phyloP scores from a whole-genome alignment of 2,329 filamentous ascomycete species.

The Pestalotiopsis fici region DNA sequence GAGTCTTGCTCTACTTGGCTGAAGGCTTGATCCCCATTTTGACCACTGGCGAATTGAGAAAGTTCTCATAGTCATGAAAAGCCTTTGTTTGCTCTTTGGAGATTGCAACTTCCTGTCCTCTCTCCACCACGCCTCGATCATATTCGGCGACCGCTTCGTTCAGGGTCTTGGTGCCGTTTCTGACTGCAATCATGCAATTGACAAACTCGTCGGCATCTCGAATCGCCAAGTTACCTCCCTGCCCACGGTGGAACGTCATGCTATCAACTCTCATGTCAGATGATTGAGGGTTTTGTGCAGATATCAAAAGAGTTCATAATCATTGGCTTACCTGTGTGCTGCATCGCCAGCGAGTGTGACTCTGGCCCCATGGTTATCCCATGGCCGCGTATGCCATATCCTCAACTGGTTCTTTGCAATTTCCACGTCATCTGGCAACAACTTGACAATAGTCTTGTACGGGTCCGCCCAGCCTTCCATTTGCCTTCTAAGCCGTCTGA shows the following conservation, averaged over 20 bases:
- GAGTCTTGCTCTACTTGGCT: background rate
- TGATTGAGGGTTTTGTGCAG: too few relatives aligned
- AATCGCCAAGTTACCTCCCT: constrained; percentile 1
- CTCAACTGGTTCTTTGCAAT: constrained; percentile 11
- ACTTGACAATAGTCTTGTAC: constrained; percentile 14
- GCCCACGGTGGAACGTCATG: constrained; percentile 4
- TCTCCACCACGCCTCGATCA: constrained; percentile 11
- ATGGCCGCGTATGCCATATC: constrained; percentile 14
- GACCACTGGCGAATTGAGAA: constrained; percentile 14
- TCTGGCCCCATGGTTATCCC: constrained; percentile 12
- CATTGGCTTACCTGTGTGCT: background rate
- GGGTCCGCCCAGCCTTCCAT: constrained; percentile 16
- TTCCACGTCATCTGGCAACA: constrained; percentile 11
- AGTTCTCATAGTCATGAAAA: constrained; percentile 15
- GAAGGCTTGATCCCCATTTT: constrained; percentile 14
- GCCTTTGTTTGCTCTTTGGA: constrained; percentile 11
- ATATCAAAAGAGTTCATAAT: too few relatives aligned
- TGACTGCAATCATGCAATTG: constrained; percentile 11
- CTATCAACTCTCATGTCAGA: background rate
- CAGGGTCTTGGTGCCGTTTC: constrained; percentile 5
- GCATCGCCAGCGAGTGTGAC: constrained; percentile 2
- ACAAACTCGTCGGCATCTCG: constrained; percentile 10
- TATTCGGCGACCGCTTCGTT: constrained; percentile 11
- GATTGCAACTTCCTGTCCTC: constrained; percentile 14
- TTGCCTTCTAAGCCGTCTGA: constrained; percentile 9